Percentiles rank a stretch among this genome's conserved stretches.
phyloP scores from a whole-genome alignment of 768 basidiomycete genomes.

The Harrya chromipes region DNA sequence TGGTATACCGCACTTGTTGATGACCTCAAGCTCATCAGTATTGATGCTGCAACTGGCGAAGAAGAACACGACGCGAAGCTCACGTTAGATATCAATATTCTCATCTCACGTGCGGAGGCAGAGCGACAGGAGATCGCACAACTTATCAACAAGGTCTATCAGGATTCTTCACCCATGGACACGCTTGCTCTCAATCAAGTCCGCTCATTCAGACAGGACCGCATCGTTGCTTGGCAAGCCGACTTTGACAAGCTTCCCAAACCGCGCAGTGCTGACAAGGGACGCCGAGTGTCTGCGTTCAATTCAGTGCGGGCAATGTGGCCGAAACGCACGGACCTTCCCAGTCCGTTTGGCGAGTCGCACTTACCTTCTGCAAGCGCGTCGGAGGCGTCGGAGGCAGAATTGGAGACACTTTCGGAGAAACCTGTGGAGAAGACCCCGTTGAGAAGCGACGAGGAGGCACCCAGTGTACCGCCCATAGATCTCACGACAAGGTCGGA shows the following conservation, averaged over 20 bases:
- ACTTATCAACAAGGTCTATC: conserved; percentile 77
- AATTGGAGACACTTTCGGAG: conserved; percentile 36
- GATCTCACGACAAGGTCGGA: conserved; percentile 46
- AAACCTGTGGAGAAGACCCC: conserved; percentile 20
- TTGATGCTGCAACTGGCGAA: conserved; percentile 78
- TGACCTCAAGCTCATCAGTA: conserved; percentile 72
- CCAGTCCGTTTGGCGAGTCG: conserved; percentile 50
- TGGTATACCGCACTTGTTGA: conserved; percentile 79
- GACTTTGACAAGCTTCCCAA: conserved; percentile 87
- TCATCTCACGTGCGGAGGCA: conserved; percentile 70
- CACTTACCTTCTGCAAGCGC: conserved; percentile 62
- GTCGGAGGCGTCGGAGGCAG: conserved; percentile 68
- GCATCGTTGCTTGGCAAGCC: conserved; percentile 94
- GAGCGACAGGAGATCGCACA: conserved; percentile 71
- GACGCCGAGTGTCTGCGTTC: conserved; percentile 60
- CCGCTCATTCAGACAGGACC: conserved; percentile 84
- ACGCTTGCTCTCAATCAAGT: conserved; percentile 86
- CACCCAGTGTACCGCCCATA: conserved; percentile 4
- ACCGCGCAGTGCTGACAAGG: conserved; percentile 54
- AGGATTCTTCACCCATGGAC: conserved; percentile 75
- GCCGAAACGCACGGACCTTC: conserved; percentile 58
- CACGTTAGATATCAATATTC: conserved; percentile 55
- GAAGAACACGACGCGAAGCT: conserved; percentile 65
- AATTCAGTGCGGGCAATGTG: conserved; percentile 70
- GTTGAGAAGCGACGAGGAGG: conserved; percentile 18